Evolutionary conservation across 257 asterid species (phyloP), one percentile per base, ranked within the genome.

Genomic region (Striga asiatica): DNA sequence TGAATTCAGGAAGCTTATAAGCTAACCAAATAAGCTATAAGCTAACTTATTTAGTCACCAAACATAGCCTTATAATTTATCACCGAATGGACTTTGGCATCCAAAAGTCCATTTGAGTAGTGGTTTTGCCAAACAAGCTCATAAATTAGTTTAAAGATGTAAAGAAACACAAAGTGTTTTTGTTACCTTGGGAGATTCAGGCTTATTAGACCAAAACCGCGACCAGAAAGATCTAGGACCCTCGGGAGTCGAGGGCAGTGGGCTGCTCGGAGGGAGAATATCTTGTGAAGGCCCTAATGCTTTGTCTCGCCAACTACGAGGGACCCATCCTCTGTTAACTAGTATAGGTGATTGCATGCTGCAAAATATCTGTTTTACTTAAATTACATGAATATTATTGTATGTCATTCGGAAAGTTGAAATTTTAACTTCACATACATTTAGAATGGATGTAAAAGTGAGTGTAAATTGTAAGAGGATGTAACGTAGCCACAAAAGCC

Each of bases 241-340:
- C 65, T 78, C 82, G 74, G 69, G 75, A 56, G 50, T 20, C 23
- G 79, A 61, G 65, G 77, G 39, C 34, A 81, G 32, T 25, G 60
- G 29, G 65, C 52, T 68, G 70, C 22, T 66, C 39, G 77, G 27
- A 39, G 54, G 57, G 19, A 69, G 61, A 41, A 54, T 70, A 54
- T 58, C 72, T 21, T 72, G 65, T 14, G 76, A 61, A 58, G 63
- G 68, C 51, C 64, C 66, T 37, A 73, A 51, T 35, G 79, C 78
- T 74, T 76, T 74, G 71, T 92, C 93, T 67, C 97, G 82, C 98
- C 97, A 92, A 62, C 85, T 74, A 53, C 95, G 87, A 0, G 97
- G 98, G 21, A 92, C 97, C 98, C 97, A 92, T 63, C 98, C 98
- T 80, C 98, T 82, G 61, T 92, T 92, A 55, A 92, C 97, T 41